Evolutionary conservation across 2,329 filamentous ascomycete genomes (phyloP).

Genomic region (Proliferodiscus dingleyae): DNA sequence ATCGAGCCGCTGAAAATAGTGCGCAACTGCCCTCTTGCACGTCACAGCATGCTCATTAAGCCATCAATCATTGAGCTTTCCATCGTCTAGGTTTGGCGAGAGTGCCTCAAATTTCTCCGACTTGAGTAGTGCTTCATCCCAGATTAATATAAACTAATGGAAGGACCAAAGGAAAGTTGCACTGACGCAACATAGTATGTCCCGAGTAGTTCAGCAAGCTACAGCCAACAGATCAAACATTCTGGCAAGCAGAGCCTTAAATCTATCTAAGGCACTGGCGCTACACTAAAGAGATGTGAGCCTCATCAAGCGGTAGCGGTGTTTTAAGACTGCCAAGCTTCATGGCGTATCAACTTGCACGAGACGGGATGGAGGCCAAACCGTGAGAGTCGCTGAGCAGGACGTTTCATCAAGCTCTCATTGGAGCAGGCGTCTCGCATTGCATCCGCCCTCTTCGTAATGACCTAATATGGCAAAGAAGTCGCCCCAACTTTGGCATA

Average conservation of each 20-base stretch:
- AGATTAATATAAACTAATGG: no score
- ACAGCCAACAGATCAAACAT: background rate
- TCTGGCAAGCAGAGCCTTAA: background rate
- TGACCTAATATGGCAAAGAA: conserved; percentile 9
- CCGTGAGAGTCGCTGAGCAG: conserved; percentile 4
- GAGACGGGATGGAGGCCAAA: conserved; percentile 4
- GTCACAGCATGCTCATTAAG: no score
- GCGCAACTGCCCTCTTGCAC: no score
- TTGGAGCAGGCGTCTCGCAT: conserved; percentile 2
- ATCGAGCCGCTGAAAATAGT: no score
- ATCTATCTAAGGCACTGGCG: background rate
- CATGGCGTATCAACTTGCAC: conserved; percentile 2
- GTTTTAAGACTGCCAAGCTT: conserved; percentile 7
- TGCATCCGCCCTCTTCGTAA: background rate
- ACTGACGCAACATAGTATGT: no score
- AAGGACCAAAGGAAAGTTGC: no score
- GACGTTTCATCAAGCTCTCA: background rate
- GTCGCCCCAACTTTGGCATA: conserved; percentile 7
- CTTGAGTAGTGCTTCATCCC: no score
- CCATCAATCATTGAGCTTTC: no score
- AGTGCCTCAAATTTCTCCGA: no score
- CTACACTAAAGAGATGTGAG: background rate
- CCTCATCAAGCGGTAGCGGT: background rate
- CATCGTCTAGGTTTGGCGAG: no score
- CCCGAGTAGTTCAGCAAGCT: no score